Evolutionary conservation across 1,284 basidiomycete genomes (phyloP).

Genomic region (Anthracocystis setariae): DNA sequence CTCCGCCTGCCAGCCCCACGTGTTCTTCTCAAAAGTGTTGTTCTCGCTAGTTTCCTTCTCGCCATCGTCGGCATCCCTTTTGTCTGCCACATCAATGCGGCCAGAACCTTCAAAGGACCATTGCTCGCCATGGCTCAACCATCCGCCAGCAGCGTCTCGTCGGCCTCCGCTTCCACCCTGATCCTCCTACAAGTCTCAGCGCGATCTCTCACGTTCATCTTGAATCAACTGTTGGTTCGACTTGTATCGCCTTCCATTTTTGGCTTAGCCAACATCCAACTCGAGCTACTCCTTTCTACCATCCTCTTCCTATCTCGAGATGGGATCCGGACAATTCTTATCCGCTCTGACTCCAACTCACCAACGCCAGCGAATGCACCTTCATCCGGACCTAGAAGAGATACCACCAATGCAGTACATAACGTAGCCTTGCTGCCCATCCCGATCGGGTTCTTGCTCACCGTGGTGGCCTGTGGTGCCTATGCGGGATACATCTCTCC

Average conservation of each 20-base stretch:
- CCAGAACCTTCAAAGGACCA: neutral
- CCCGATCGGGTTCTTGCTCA: conserved; percentile 45
- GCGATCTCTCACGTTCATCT: conserved; percentile 82
- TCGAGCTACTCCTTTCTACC: conserved; percentile 85
- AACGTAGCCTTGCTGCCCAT: conserved; percentile 61
- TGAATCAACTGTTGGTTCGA: conserved; percentile 88
- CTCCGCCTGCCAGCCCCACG: no score
- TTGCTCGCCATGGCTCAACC: neutral
- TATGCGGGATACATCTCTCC: conserved; percentile 53
- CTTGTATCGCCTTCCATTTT: conserved; percentile 86
- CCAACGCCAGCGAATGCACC: neutral
- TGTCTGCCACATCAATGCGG: neutral
- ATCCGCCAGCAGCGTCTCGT: neutral
- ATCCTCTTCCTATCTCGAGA: conserved; percentile 92
- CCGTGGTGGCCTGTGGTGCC: conserved; percentile 18
- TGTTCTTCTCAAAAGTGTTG: neutral
- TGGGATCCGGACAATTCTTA: conserved; percentile 72
- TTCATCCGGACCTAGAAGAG: conserved; percentile 10
- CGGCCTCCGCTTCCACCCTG: conserved; percentile 76
- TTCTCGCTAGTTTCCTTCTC: neutral
- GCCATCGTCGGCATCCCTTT: neutral
- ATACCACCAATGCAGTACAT: conserved; percentile 35
- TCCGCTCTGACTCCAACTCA: conserved; percentile 25
- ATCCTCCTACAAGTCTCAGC: conserved; percentile 86
- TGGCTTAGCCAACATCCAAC: conserved; percentile 84